phyloP scores from a whole-genome alignment of 148 eudicot species.

The Talinum fruticosum region DNA sequence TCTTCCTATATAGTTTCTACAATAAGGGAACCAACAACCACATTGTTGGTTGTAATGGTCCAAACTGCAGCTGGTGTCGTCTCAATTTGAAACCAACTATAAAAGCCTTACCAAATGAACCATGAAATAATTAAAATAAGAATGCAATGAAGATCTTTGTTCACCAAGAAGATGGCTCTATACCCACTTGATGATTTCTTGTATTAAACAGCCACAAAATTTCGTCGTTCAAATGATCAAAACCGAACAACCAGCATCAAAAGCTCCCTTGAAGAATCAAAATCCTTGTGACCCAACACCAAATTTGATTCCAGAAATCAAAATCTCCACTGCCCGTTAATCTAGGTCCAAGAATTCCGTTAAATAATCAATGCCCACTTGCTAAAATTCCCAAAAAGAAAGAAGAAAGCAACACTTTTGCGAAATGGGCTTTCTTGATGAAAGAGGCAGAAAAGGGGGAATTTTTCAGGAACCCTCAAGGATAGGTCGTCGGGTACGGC shows the following conservation, averaged over 20 bases:
- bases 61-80: constrained; percentile 12
- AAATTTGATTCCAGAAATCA: constrained; percentile 7
- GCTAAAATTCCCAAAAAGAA: not conserved
- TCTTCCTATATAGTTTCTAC: constrained; percentile 9
- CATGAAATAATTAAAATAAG: not conserved
- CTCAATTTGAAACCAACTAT: constrained; percentile 8
- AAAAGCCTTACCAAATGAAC: not conserved
- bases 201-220: too few species aligned
- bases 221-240: not conserved
- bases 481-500: not conserved
- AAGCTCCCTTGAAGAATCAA: constrained; percentile 1
- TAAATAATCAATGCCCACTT: constrained; percentile 15
- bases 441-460: constrained; percentile 17
- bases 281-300: constrained; percentile 1
- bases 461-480: not conserved
- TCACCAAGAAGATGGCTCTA: not conserved
- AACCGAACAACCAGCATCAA: not conserved
- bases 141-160: too few species aligned
- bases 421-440: constrained; percentile 9
- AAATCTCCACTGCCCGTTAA: constrained; percentile 20
- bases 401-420: constrained; percentile 7
- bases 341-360: not conserved
- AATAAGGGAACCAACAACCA: constrained; percentile 23
- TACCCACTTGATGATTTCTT: too few species aligned
- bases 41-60: constrained; percentile 34